Percentiles rank a stretch among this genome's conserved stretches.
phyloP scores from a whole-genome alignment of 108 stramenopile species.

The Cyclostephanos invisitatus region DNA sequence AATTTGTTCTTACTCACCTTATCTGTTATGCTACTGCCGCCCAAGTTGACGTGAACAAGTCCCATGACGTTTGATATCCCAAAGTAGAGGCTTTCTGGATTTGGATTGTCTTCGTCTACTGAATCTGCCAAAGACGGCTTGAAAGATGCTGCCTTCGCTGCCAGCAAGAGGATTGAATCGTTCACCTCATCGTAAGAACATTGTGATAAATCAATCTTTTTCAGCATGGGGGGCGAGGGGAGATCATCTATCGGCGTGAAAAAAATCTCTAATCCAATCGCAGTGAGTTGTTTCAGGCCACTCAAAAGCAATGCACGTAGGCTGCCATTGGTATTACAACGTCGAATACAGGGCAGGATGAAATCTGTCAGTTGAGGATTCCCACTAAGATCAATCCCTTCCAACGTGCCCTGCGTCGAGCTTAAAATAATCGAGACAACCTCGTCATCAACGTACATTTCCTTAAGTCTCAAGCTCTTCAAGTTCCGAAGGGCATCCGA shows the following conservation, averaged over 20 bases:
- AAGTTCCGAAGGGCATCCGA: constrained; percentile 52
- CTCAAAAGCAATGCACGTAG: constrained; percentile 61
- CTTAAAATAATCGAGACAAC: constrained; percentile 52
- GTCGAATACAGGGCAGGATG: constrained; percentile 65
- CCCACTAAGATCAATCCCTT: constrained; percentile 64
- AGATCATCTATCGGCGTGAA: constrained; percentile 69
- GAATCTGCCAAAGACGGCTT: constrained; percentile 33
- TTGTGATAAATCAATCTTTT: constrained; percentile 55
- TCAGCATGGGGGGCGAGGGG: constrained; percentile 67
- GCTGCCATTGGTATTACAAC: constrained; percentile 48
- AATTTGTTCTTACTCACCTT: constrained; percentile 1
- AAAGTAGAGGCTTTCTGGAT: constrained; percentile 36
- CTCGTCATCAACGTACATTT: constrained; percentile 60
- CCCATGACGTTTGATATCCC: constrained; percentile 37
- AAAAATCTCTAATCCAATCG: constrained; percentile 68
- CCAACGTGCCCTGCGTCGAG: constrained; percentile 46
- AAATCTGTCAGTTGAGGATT: constrained; percentile 70
- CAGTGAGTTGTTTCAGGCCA: constrained; percentile 61
- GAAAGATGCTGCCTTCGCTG: constrained; percentile 52
- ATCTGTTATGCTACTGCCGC: constrained; percentile 31
- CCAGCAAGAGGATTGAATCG: constrained; percentile 64
- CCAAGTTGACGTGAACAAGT: constrained; percentile 38
- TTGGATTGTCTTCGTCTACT: constrained; percentile 17
- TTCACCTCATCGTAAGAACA: constrained; percentile 72
- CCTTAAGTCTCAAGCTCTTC: constrained; percentile 63